Base-by-base conservation (phyloP, 2,329 filamentous ascomycete genomes). In the Cercospora sesami region DNA sequence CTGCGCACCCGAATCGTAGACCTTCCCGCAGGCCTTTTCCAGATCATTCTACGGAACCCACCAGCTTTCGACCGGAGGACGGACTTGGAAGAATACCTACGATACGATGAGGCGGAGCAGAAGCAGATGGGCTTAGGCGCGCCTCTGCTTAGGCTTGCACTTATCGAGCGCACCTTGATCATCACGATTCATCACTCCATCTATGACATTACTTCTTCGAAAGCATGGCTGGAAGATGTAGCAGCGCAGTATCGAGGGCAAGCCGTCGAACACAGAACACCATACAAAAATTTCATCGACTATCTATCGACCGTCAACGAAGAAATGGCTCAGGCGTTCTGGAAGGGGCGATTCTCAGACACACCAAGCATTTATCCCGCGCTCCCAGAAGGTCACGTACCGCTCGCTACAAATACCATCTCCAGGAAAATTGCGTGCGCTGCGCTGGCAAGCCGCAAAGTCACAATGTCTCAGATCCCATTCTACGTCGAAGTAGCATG, bases 101-200 rank as follows among this genome's bases (percentile, higher is more conserved):
- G 18, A 53, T 8, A 12, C 42, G 42, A 48, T 14, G 30, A 60
- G 58, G 30, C 16, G 30, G 28, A 60, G 31, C 23, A 31, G 58
- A 31, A 14, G 18, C 31, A 16, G 1, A 81, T 82, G 77, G 79
- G 78, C n/a, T 75, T 82, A 7, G 81, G 81, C 2, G 72, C 75
- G 18, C 65, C 65, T 2, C 60, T 67, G 21, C 77, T 79, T 65
- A 78, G 80, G 14, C 81, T 78, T 62, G 59, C 59, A 42, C 30
- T 61, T 28, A 23, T 61, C 23, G 33, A 61, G 12, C 33, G 59
- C 31, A 61, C 28, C 9, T 21, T 61, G 7, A 33, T 42, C 4
- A 16, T 36, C 31, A 42, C 59, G 14, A 61, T 61, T n/a, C 59
- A 61, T 42, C 59, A 61, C 26, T n/a, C 59, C 14, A 26, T 42